Evolutionary conservation across 495 filamentous ascomycete species (phyloP).

Genomic region (Penicillium robsamsonii): DNA sequence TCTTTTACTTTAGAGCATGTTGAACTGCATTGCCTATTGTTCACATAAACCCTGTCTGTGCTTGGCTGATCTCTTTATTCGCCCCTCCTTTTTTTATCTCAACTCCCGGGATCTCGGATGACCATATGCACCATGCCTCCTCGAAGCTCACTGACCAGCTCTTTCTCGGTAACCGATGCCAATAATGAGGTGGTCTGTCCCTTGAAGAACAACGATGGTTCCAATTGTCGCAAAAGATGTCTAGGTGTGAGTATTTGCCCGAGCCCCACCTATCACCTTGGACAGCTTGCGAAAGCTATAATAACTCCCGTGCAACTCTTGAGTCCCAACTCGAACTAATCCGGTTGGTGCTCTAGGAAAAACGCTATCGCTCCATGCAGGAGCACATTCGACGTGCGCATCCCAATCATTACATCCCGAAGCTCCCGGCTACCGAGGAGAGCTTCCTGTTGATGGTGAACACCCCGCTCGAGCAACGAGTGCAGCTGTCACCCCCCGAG

Average conservation of each 20-base stretch:
- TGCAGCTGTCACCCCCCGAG: conserved; percentile 56
- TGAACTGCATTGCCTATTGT: conserved; percentile 12
- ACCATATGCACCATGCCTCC: conserved; percentile 72
- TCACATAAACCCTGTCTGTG: conserved; percentile 10
- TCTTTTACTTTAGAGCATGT: conserved; percentile 17
- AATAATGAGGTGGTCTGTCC: conserved; percentile 97
- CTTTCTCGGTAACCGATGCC: conserved; percentile 87
- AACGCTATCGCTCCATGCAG: conserved; percentile 98
- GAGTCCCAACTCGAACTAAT: conserved; percentile 24
- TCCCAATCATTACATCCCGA: conserved; percentile 95
- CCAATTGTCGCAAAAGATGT: conserved; percentile 96
- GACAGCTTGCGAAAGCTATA: not conserved
- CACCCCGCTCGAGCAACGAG: conserved; percentile 76
- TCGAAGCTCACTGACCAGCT: conserved; percentile 79
- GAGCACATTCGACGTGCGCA: conserved; percentile 98
- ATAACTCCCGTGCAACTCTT: conserved; percentile 7
- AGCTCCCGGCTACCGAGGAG: conserved; percentile 97
- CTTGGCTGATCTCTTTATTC: conserved; percentile 8
- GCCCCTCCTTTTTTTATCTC: conserved; percentile 3
- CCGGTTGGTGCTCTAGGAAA: conserved; percentile 61
- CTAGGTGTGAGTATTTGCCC: conserved; percentile 73
- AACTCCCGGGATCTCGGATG: conserved; percentile 8
- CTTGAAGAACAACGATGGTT: conserved; percentile 92
- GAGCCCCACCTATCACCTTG: conserved; percentile 18
- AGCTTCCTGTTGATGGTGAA: conserved; percentile 96